Conservation (phyloP, 306 rosid genomes). For the Inga oerstediana region DNA sequence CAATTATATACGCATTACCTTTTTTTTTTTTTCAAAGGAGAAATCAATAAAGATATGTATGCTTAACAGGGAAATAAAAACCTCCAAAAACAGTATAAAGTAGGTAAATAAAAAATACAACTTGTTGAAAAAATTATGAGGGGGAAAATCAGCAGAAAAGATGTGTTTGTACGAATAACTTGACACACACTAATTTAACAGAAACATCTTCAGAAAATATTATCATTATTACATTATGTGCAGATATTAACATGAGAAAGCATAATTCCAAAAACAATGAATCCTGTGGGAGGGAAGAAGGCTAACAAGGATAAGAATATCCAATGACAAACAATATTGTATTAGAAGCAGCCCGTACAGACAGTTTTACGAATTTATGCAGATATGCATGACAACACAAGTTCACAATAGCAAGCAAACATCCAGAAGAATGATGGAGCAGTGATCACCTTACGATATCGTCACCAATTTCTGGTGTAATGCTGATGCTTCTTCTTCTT, state of each 20-base stretch:
- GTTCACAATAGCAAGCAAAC: conserved; percentile 25
- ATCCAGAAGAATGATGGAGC: conserved; percentile 32
- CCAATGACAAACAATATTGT: not conserved
- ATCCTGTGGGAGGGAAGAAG: not conserved
- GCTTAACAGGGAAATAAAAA: not conserved
- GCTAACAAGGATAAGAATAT: not conserved
- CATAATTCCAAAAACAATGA: not conserved
- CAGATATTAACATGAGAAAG: not conserved
- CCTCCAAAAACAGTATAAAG: not conserved
- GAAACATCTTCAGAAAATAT: not conserved
- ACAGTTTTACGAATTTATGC: not conserved
- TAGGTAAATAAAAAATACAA: too few species aligned
- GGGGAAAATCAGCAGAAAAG: not conserved
- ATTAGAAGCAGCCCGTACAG: not conserved
- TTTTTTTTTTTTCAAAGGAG: not conserved
- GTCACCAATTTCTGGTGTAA: conserved; percentile 98
- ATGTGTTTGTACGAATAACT: too few species aligned
- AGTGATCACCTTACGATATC: conserved; percentile 91
- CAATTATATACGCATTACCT: not conserved
- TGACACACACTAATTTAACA: not conserved
- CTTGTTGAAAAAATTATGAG: not conserved
- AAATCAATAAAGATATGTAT: not conserved
- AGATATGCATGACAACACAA: conserved; percentile 8
- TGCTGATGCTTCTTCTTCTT: conserved; percentile 98
- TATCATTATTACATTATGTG: not conserved